Percentiles rank a stretch among this genome's conserved stretches.
phyloP scores from a whole-genome alignment of 202 grass and related monocot species.

The Cymbopogon flexuosus region DNA sequence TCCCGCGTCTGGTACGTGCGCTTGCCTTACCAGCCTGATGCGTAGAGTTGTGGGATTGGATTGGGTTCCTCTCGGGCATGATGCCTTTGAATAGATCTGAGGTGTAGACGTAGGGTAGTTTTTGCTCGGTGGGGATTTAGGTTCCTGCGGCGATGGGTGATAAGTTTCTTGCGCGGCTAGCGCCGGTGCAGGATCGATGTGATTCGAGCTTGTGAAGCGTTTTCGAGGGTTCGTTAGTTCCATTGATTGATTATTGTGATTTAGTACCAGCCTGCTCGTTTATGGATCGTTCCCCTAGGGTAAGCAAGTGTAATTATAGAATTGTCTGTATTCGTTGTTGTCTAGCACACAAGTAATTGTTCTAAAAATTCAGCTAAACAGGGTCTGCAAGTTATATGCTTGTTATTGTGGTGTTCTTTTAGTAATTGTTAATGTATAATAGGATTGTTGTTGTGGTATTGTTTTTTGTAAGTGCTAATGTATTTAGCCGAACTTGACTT shows the following conservation, averaged over 20 bases:
- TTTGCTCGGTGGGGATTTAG: neutral
- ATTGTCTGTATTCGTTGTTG: neutral
- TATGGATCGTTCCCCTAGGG: neutral
- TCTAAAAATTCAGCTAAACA: neutral
- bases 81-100: neutral
- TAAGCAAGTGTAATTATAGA: neutral
- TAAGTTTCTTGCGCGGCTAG: neutral
- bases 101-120: no score
- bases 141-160: neutral
- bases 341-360: neutral
- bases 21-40: neutral
- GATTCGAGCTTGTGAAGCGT: neutral
- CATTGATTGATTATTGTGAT: neutral
- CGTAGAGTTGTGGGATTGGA: neutral
- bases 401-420: neutral
- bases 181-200: no score
- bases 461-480: neutral
- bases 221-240: neutral
- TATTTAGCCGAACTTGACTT: neutral
- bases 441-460: neutral
- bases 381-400: no score
- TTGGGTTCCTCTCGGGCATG: neutral
- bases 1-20: slow-evolving; percentile 65
- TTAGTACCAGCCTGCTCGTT: neutral
- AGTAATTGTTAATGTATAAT: neutral